These are phyloP conservation scores for Lanmaoa rubissima DNA, from an alignment of 768 basidiomycete species.

Conservation along the genomic window DNA sequence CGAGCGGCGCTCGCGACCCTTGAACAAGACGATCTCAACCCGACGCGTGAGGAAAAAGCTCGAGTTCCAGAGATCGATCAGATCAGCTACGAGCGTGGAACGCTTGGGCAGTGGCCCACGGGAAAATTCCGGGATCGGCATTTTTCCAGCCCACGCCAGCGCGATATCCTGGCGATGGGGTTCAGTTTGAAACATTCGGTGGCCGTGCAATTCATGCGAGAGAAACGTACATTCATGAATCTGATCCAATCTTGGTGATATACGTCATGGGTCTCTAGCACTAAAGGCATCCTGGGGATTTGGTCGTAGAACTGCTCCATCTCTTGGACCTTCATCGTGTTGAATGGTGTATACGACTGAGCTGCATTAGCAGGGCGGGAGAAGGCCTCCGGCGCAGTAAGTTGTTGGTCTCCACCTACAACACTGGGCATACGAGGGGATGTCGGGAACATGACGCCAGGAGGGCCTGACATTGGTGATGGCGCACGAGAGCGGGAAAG, in stretches of 20 bases:
- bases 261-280: conserved; percentile 77
- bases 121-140: conserved; percentile 57
- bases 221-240: conserved; percentile 62
- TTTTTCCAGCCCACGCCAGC: conserved; percentile 72
- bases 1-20: conserved; percentile 75
- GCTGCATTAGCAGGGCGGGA: conserved; percentile 67
- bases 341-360: conserved; percentile 67
- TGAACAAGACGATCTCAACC: conserved; percentile 79
- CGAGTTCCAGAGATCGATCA: conserved; percentile 77
- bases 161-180: conserved; percentile 55
- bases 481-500: conserved; percentile 45
- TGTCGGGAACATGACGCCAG: conserved; percentile 27
- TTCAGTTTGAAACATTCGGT: background rate
- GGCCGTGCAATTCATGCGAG: background rate
- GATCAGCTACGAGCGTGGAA: conserved; percentile 60
- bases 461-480: conserved; percentile 51
- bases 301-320: conserved; percentile 72
- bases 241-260: conserved; percentile 78
- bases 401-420: conserved; percentile 35
- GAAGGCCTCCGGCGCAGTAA: conserved; percentile 70
- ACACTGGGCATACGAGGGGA: conserved; percentile 30
- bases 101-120: conserved; percentile 54
- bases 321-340: conserved; percentile 66
- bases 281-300: conserved; percentile 68
- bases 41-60: conserved; percentile 74